phyloP scores from a whole-genome alignment of 257 asterid species.

The Ajuga chamaepitys region DNA sequence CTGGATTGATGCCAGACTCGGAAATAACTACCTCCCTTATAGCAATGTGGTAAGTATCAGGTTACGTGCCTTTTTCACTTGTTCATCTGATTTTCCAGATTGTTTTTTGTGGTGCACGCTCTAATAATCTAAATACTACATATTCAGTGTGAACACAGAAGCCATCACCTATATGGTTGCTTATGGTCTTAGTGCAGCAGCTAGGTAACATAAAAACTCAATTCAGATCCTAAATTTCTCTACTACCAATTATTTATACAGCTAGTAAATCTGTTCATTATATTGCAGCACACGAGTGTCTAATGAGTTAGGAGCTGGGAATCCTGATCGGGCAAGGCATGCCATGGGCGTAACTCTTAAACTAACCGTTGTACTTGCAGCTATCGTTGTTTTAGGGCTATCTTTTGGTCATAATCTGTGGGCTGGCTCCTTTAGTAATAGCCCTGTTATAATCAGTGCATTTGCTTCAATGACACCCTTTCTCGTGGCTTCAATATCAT shows the following conservation, averaged over 20 bases:
- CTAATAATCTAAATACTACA: neutral
- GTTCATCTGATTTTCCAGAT: neutral
- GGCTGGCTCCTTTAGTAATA: constrained; percentile 62
- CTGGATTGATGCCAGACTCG: constrained; percentile 79
- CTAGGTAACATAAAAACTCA: constrained; percentile 33
- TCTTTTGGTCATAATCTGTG: constrained; percentile 50
- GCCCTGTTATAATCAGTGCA: constrained; percentile 33
- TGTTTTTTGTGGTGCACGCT: neutral
- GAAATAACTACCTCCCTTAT: constrained; percentile 59
- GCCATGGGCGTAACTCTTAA: constrained; percentile 56
- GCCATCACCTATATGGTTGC: constrained; percentile 43
- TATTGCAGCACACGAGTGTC: constrained; percentile 75
- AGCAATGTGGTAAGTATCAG: constrained; percentile 65
- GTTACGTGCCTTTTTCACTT: neutral
- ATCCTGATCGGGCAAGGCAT: constrained; percentile 45
- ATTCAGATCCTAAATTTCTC: neutral
- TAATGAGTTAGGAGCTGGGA: constrained; percentile 71
- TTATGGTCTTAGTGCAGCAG: constrained; percentile 71
- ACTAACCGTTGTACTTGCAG: constrained; percentile 35
- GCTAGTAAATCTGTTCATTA: neutral
- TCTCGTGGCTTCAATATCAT: constrained; percentile 36
- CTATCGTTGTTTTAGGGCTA: constrained; percentile 34
- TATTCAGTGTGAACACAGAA: constrained; percentile 39
- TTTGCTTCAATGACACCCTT: constrained; percentile 61
- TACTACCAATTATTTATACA: neutral